Evolutionary conservation across 495 filamentous ascomycete species (phyloP).

Genomic region (Massariosphaeria phaeospora): DNA sequence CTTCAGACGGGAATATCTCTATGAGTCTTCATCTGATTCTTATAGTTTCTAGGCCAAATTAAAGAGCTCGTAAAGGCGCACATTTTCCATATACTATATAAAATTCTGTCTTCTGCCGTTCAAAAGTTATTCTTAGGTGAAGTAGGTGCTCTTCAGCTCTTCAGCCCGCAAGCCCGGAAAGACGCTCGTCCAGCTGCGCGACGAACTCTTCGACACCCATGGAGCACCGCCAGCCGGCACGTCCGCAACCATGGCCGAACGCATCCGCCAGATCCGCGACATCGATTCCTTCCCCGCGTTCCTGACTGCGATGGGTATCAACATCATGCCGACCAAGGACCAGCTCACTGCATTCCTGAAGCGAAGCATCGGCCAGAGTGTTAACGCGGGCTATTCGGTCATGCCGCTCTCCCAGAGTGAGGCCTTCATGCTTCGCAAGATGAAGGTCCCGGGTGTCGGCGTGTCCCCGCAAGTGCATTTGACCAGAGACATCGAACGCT

Average conservation of each 20-base stretch:
- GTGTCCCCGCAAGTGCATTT: constrained; percentile 10
- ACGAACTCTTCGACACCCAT: constrained; percentile 47
- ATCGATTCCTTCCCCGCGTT: constrained; percentile 46
- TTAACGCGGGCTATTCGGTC: constrained; percentile 43
- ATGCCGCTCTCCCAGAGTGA: constrained; percentile 36
- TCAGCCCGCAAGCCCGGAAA: constrained; percentile 42
- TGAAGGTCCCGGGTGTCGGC: constrained; percentile 34
- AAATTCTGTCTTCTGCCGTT: too few relatives aligned
- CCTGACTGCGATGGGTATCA: constrained; percentile 44
- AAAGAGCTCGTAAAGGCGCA: too few relatives aligned
- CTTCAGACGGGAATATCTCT: too few relatives aligned
- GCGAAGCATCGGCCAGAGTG: constrained; percentile 41
- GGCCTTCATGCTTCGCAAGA: constrained; percentile 29
- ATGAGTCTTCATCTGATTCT: too few relatives aligned
- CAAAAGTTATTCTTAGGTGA: too few relatives aligned
- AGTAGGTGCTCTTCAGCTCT: constrained; percentile 47
- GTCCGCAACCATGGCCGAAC: constrained; percentile 41
- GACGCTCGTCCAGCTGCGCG: constrained; percentile 40
- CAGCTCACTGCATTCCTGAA: constrained; percentile 42
- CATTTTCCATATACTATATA: too few relatives aligned
- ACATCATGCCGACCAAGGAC: constrained; percentile 21
- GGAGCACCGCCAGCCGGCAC: constrained; percentile 45
- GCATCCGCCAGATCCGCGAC: constrained; percentile 44
- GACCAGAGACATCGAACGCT: neutral
- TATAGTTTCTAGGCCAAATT: too few relatives aligned